Evolutionary conservation across 257 asterid genomes (phyloP), one percentile per base, ranked within the genome.

Genomic region (Ophiorrhiza pumila): DNA sequence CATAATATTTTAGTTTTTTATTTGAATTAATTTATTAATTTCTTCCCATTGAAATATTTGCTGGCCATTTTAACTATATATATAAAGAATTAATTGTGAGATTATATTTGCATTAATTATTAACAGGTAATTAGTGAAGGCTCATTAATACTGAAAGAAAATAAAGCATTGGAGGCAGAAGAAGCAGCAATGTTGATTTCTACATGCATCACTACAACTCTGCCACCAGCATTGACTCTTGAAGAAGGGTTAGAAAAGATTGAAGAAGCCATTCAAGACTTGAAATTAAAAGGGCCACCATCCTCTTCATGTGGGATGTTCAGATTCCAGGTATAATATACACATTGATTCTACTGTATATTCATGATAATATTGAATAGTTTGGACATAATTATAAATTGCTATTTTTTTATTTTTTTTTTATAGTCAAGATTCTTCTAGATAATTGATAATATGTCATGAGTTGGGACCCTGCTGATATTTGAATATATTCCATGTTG

Each of bases 181-280:
- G 92, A 90, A 71, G 99, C 98, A 64, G 89, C 95, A 83, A 81
- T 90, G 83, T 76, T 95, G 84, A 91, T 90, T 42, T 89, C 88
- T 25, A 87, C 90, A 49, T 91, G 97, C 85, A 84, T 95, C 80
- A 91, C 92, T 56, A 88, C 85, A 47, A 89, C 81, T 76, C 73
- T 95, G 81, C 84, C 89, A 17, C 93, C 98, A 14, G 93, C 85
- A 2, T 81, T 95, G 88, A 91, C 89, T 73, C 80, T 95, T 27
- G 91, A 90, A 76, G 87, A 89, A 61, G 98, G 99, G 53, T 77
- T 95, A 80, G 89, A 88, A 73, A 83, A 46, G 75, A 84, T 92
- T 82, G 83, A 82, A 78, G 91, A 82, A 76, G 95, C 95, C 31
- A 86, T 95, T 50, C 88, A 83, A 79, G 90, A 80, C 79, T 71